Evolutionary conservation across 2,329 filamentous ascomycete species (phyloP), one percentile per base, ranked within the genome.

Genomic region (Scytalidium lignicola): DNA sequence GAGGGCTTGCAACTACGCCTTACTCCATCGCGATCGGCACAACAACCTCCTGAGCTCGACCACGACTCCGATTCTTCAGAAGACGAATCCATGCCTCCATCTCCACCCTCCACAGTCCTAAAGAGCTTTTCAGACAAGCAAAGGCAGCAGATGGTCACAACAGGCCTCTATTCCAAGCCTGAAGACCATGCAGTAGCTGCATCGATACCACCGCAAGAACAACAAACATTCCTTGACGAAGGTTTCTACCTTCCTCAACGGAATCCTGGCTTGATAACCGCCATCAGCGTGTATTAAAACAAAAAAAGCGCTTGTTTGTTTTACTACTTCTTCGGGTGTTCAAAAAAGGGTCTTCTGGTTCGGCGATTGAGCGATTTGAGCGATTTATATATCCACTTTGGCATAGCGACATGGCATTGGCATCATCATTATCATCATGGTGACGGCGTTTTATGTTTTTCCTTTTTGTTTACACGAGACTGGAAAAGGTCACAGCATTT

Each of bases 41-140:
- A 69, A 61, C 80, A 82, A 47, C 75, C 86, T 46, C 86, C 86
- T 8, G 86, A 88, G 65, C 80, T 90, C 50, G 76, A 83, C 57
- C 74, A 81, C 55, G 86, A 90, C 63, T 80, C 78, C 53, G 70
- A 75, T 47, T 83, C 80, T 2, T 84, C 82, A 50, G 86, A 90
- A 59, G 86, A 90, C 68, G 83, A 88, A 58, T 71, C 75, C 43
- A 73, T 88, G 80, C 87, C 87, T 7, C 85, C 84, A 18, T 63
- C 64, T 26, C 63, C 64, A 28, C 61, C 64, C n/a, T 58, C 58
- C n/a, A 48, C 55, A 44, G 22, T 75, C 29, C 70, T 89, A 47
- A 73, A 80, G 52, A 69, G 75, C 39, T 86, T 89, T 62, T 71
- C 76, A 42, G 74, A 79, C 59, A 80, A 84, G 72, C 72, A 80